Conservation (phyloP, 768 basidiomycete species). For the Udeniomyces megalosporus region DNA sequence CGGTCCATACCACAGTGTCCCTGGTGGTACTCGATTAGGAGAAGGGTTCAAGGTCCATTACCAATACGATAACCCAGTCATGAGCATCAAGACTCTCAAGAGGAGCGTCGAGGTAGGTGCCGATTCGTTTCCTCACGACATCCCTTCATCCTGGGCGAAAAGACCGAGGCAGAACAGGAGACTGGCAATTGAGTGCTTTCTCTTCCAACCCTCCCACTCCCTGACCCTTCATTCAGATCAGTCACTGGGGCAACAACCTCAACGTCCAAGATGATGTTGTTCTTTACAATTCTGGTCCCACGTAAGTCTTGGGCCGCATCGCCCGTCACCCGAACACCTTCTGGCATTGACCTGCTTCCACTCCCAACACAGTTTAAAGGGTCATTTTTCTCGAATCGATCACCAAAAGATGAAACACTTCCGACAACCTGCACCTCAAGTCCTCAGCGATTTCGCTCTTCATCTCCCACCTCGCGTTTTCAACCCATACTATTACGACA, state of each 20-base stretch:
- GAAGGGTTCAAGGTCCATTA: slow-evolving; percentile 57
- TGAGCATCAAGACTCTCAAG: slow-evolving; percentile 54
- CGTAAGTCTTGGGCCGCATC: slow-evolving; percentile 38
- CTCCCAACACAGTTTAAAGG: slow-evolving; percentile 65
- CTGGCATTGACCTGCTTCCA: neutral
- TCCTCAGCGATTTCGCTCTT: slow-evolving; percentile 55
- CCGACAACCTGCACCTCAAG: slow-evolving; percentile 39
- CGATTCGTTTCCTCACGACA: neutral
- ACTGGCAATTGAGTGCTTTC: no score
- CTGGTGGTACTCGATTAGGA: slow-evolving; percentile 41
- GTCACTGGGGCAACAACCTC: slow-evolving; percentile 91
- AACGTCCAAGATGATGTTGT: slow-evolving; percentile 79
- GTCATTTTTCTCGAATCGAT: slow-evolving; percentile 82
- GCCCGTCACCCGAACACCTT: neutral
- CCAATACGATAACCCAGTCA: slow-evolving; percentile 59
- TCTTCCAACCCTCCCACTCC: neutral
- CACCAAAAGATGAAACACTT: slow-evolving; percentile 63
- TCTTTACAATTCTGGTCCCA: slow-evolving; percentile 77
- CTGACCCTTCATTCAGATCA: slow-evolving; percentile 33
- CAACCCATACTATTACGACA: slow-evolving; percentile 75
- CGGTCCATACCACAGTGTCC: slow-evolving; percentile 68
- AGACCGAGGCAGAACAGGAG: neutral
- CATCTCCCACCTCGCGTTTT: slow-evolving; percentile 68
- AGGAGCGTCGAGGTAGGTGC: slow-evolving; percentile 50
- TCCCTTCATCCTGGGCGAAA: no score